phyloP scores from a whole-genome alignment of 495 filamentous ascomycete genomes.

The Neurospora hispaniola region DNA sequence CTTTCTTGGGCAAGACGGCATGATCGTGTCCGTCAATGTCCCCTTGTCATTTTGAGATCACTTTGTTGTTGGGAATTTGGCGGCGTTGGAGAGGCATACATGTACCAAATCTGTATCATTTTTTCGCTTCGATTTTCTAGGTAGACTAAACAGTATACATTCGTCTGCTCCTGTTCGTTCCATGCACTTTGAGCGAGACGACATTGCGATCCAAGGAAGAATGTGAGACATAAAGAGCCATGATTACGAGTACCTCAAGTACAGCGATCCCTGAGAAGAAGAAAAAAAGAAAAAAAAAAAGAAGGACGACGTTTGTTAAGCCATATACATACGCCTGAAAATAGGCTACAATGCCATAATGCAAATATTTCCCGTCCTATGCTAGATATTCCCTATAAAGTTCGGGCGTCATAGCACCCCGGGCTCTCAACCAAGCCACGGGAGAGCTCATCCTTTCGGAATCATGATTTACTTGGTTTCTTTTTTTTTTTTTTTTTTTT shows the following conservation, averaged over 20 bases:
- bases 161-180: not conserved
- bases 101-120: not conserved
- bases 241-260: not conserved
- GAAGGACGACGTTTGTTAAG: not conserved
- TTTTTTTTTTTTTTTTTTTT: not conserved
- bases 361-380: not conserved
- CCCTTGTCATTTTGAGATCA: not conserved
- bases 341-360: not conserved
- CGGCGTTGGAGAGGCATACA: not conserved
- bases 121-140: not conserved
- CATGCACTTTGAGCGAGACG: not conserved
- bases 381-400: not conserved
- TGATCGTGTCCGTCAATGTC: not conserved
- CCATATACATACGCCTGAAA: not conserved
- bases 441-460: not conserved
- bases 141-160: not conserved
- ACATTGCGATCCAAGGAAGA: not conserved
- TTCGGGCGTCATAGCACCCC: not conserved
- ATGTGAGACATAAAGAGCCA: not conserved
- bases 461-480: not conserved
- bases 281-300: not conserved
- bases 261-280: not conserved
- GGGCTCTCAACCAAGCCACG: not conserved
- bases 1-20: slow-evolving; percentile 31
- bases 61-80: not conserved